Evolutionary conservation across 495 filamentous ascomycete species (phyloP), one percentile per base, ranked within the genome.

Genomic region (Penicillium herquei): DNA sequence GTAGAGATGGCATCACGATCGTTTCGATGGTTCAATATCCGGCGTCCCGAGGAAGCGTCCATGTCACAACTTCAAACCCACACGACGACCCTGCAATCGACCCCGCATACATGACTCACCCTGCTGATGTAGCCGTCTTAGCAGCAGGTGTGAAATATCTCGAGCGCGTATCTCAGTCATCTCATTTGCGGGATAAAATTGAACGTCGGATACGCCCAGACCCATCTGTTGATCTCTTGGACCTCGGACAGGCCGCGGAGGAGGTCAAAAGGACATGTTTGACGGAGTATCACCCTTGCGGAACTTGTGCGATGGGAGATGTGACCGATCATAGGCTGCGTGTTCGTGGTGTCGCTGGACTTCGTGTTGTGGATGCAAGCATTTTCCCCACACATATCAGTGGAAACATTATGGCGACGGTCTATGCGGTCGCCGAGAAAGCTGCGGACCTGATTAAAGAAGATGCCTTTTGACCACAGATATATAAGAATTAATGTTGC

Each of bases 351-450:
- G 68, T 69, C 6, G 58, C 39, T 37, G 75, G 75, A 46, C 49
- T 85, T 14, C 68, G 81, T 7, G 70, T 83, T 1, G 69, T 81
- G 3, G 82, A 84, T 64, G 79, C 80, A 7, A 79, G 77, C 18
- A 65, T 86, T n/a, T 64, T 85, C 18, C 84, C 84, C 3, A 55
- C 85, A 46, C 74, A 84, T 18, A 71, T 82, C 4, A 65, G 71
- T 12, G 76, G 72, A 1, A 79, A 86, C 66, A 70, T 78, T 16
- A 72, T 72, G 32, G 63, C 75, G 0, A 81, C 76, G 0, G 65
- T 84, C 7, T 88, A 87, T 63, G 83, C 82, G 0, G 61, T 87
- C 52, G 83, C 82, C 2, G 83, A 87, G 60, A 78, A 76, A 65
- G 82, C 74, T 51, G 63, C 69, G 9, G 68, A 73, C 45, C 18